Evolutionary conservation across 1,284 basidiomycete species (phyloP).

Genomic region (Microbotryum intermedium): DNA sequence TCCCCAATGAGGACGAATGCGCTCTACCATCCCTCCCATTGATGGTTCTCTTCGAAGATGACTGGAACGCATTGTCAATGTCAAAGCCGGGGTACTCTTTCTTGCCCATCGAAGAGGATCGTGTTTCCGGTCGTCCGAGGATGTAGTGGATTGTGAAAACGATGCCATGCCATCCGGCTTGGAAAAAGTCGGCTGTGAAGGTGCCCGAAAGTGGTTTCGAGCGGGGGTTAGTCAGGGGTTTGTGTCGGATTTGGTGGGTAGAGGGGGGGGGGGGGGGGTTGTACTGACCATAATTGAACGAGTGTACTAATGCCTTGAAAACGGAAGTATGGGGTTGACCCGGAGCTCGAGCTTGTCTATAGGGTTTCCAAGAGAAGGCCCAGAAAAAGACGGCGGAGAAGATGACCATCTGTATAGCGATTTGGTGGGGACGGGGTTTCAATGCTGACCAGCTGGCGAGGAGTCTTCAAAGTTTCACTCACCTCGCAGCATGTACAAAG

Average conservation of each 20-base stretch:
- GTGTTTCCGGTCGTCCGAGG: slow-evolving; percentile 47
- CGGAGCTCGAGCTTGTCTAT: slow-evolving; percentile 38
- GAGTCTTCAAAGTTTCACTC: no score
- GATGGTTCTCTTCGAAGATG: background rate
- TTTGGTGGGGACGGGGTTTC: no score
- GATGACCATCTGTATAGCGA: slow-evolving; percentile 58
- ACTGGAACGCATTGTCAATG: background rate
- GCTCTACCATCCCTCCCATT: background rate
- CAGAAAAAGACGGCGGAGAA: slow-evolving; percentile 68
- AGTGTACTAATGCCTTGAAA: slow-evolving; percentile 55
- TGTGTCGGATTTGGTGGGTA: background rate
- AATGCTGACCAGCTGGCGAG: no score
- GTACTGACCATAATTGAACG: slow-evolving; percentile 59
- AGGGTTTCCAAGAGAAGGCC: slow-evolving; percentile 66
- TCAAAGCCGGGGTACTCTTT: slow-evolving; percentile 3
- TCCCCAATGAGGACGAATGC: background rate
- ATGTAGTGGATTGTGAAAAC: slow-evolving; percentile 52
- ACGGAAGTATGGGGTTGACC: slow-evolving; percentile 28
- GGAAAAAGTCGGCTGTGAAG: slow-evolving; percentile 55
- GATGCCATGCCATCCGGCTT: slow-evolving; percentile 56
- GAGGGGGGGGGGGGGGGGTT: background rate
- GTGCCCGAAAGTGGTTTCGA: no score
- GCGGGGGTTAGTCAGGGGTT: no score
- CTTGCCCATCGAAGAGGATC: slow-evolving; percentile 30
- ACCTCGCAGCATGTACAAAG: slow-evolving; percentile 75